These are phyloP conservation scores for Paracamarosporium sp. DNA, from an alignment of 2,329 filamentous ascomycete species.

Conservation along the genomic window DNA sequence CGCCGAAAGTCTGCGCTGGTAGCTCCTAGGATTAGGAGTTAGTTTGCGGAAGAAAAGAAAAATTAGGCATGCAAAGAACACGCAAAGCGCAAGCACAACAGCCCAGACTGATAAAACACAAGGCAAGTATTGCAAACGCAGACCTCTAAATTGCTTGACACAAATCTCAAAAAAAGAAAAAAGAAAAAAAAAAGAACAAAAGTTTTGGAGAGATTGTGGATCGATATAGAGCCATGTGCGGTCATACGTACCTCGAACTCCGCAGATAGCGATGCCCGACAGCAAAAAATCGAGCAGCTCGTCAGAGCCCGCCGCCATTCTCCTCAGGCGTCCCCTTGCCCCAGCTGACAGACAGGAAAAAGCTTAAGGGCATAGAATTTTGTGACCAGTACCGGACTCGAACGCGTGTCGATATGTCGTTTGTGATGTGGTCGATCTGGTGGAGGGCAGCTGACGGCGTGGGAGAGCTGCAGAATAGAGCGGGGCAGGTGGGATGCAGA, in stretches of 20 bases:
- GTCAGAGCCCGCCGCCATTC: constrained; percentile 56
- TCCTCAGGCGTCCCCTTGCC: constrained; percentile 25
- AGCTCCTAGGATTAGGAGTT: constrained; percentile 41
- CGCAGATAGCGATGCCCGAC: constrained; percentile 65
- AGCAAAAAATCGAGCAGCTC: constrained; percentile 65
- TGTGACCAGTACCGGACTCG: constrained; percentile 24
- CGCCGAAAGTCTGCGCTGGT: constrained; percentile 49
- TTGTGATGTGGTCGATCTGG: not conserved
- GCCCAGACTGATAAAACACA: not conserved
- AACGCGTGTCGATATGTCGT: constrained; percentile 19
- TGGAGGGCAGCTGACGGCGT: constrained; percentile 3
- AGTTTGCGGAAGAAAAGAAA: not conserved
- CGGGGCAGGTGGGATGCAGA: constrained; percentile 7
- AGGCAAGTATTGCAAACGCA: not conserved
- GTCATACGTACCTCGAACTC: constrained; percentile 61
- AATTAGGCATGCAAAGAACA: not conserved
- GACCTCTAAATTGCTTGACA: not conserved
- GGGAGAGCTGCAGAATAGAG: constrained; percentile 5
- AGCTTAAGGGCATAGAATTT: constrained; percentile 22
- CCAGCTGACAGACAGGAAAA: constrained; percentile 13
- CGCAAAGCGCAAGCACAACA: not conserved
- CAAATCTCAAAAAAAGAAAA: constrained; percentile 2
- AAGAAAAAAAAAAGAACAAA: not conserved
- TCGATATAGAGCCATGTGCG: constrained; percentile 11
- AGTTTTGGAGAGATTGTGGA: not conserved